phyloP scores from a whole-genome alignment of 2,329 filamentous ascomycete genomes.

The Botrytis fragariae region DNA sequence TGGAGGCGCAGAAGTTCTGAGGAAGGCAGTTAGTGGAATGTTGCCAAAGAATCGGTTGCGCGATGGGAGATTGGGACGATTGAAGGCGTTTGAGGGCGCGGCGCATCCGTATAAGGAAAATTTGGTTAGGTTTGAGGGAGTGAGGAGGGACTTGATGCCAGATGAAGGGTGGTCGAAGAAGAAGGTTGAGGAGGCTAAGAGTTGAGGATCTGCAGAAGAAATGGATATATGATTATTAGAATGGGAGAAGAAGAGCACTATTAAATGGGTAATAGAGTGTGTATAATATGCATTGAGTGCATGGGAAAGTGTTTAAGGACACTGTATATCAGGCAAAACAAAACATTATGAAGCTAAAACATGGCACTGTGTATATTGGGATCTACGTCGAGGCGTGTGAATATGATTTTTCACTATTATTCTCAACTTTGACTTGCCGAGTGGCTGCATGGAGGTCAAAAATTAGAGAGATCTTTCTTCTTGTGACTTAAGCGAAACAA shows the following conservation, averaged over 20 bases:
- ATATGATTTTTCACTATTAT: not conserved
- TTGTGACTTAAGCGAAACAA: too few species aligned
- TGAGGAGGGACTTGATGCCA: conserved; percentile 38
- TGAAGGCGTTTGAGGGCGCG: conserved; percentile 95
- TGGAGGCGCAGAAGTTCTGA: conserved; percentile 86
- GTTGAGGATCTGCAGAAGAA: not conserved
- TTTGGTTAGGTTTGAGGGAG: conserved; percentile 68
- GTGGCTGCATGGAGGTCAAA: too few species aligned
- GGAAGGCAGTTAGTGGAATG: conserved; percentile 94
- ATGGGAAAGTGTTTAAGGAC: conserved; percentile 15
- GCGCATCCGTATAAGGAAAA: conserved; percentile 92
- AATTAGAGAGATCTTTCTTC: too few species aligned
- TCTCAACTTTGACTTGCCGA: too few species aligned
- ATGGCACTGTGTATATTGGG: not conserved
- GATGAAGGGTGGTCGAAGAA: conserved; percentile 20
- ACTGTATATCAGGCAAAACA: conserved; percentile 23
- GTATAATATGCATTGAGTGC: conserved; percentile 23
- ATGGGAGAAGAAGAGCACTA: not conserved
- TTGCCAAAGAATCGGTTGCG: conserved; percentile 92
- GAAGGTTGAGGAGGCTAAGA: conserved; percentile 5
- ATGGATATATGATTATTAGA: not conserved
- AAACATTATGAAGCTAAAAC: conserved; percentile 2
- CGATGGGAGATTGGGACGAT: conserved; percentile 78
- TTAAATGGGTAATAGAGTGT: conserved; percentile 16
- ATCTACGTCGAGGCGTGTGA: not conserved